phyloP scores from a whole-genome alignment of 768 basidiomycete species.

The Rubroboletus pulcherrimus region DNA sequence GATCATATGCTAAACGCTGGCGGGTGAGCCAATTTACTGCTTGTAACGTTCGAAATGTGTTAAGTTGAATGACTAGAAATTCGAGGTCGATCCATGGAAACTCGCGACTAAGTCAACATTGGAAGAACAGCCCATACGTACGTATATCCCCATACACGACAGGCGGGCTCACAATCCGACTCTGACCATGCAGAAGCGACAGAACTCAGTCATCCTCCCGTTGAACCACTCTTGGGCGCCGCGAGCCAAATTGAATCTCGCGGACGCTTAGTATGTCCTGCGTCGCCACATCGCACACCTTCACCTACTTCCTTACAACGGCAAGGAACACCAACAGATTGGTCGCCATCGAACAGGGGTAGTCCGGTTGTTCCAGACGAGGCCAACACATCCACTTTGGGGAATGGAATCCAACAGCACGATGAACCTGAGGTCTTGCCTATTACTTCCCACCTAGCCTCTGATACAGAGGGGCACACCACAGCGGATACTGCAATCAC shows the following conservation, averaged over 20 bases:
- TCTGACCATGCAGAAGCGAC: constrained; percentile 10
- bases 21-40: constrained; percentile 11
- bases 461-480: constrained; percentile 15
- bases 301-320: constrained; percentile 2
- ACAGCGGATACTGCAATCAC: neutral
- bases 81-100: constrained; percentile 14
- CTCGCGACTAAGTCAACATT: constrained; percentile 7
- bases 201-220: neutral
- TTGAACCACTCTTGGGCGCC: neutral
- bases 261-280: neutral
- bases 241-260: neutral
- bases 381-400: neutral
- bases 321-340: constrained; percentile 31
- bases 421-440: constrained; percentile 2
- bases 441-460: neutral
- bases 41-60: neutral
- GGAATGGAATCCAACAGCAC: neutral
- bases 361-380: constrained; percentile 9
- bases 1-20: constrained; percentile 25
- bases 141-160: neutral
- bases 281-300: constrained; percentile 6
- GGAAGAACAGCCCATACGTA: constrained; percentile 9
- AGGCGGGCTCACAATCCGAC: neutral
- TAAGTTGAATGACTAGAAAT: constrained; percentile 10
- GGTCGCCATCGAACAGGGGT: constrained; percentile 26